Evolutionary conservation across 192 early-diverging fungal species (phyloP).

Genomic region (Dissophora globulifera): DNA sequence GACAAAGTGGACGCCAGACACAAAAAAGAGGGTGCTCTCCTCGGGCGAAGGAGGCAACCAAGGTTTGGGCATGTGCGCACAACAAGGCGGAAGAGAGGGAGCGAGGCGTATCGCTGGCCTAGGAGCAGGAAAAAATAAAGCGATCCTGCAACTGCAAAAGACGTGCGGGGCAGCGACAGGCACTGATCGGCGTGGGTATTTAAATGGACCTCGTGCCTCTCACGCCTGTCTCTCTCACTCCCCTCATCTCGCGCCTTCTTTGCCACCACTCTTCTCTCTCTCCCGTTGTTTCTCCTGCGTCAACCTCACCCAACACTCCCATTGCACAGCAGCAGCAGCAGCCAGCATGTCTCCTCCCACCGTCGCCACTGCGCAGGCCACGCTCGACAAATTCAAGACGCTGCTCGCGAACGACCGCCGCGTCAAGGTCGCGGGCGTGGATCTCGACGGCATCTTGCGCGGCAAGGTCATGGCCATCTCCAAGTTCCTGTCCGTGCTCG

Average conservation of each 20-base stretch:
- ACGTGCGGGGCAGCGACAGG: too few relatives aligned
- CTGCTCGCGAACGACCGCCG: conserved; percentile 54
- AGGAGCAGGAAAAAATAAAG: too few relatives aligned
- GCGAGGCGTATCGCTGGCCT: too few relatives aligned
- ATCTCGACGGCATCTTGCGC: conserved; percentile 79
- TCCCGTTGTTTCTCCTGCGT: not conserved
- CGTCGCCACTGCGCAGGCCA: not conserved
- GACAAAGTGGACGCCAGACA: too few relatives aligned
- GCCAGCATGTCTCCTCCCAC: not conserved
- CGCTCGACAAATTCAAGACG: conserved; percentile 34
- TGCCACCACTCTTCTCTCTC: not conserved
- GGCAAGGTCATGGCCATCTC: conserved; percentile 75
- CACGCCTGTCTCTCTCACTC: conserved; percentile 2
- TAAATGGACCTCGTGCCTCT: too few relatives aligned
- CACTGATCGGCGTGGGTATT: too few relatives aligned
- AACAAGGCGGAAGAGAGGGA: too few relatives aligned
- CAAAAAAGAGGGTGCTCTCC: too few relatives aligned
- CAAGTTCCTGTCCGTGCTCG: conserved; percentile 74
- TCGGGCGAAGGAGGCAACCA: too few relatives aligned
- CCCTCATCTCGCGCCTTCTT: not conserved
- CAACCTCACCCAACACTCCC: not conserved
- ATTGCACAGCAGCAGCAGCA: not conserved
- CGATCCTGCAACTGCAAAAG: too few relatives aligned
- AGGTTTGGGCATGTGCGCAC: too few relatives aligned
- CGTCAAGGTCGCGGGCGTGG: conserved; percentile 71